A percentile compares a stretch with the other conserved stretches of the same genome.
Conservation (phyloP, 106 monocot genomes). For the Agapanthus africanus region DNA sequence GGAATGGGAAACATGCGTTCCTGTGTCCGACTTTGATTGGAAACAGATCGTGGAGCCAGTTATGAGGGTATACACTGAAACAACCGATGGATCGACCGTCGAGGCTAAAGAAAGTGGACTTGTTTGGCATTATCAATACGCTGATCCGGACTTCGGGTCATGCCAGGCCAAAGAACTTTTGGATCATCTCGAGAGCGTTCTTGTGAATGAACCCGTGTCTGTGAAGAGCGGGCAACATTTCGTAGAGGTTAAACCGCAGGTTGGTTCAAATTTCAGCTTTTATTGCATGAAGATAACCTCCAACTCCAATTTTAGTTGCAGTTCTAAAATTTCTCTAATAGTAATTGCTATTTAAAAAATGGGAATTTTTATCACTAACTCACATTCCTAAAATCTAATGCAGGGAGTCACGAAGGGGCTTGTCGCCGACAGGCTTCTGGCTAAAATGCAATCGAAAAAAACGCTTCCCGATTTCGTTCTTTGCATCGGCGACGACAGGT, state of each 20-base stretch:
- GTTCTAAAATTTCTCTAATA: no score
- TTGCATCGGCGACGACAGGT: constrained; percentile 49
- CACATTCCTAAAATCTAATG: no score
- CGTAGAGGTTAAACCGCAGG: constrained; percentile 33
- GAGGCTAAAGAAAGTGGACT: constrained; percentile 42
- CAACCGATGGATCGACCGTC: constrained; percentile 47
- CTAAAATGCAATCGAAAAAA: constrained; percentile 18
- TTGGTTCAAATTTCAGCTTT: no score
- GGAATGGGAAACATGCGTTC: constrained; percentile 41
- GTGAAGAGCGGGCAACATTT: constrained; percentile 44
- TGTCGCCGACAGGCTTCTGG: constrained; percentile 36
- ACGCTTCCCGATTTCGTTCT: constrained; percentile 44
- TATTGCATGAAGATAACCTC: no score
- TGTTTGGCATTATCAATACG: constrained; percentile 49
- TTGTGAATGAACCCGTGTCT: constrained; percentile 47
- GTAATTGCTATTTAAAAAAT: no score
- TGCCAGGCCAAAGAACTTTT: constrained; percentile 59
- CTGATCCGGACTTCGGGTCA: constrained; percentile 50
- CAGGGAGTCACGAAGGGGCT: constrained; percentile 47
- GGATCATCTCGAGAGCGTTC: constrained; percentile 52
- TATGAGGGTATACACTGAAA: constrained; percentile 50
- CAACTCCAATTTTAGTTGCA: no score
- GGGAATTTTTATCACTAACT: no score
- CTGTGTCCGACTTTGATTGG: constrained; percentile 35
- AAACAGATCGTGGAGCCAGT: constrained; percentile 49